Evolutionary conservation across 2,329 filamentous ascomycete species (phyloP).

Genomic region (Leptographium wingfieldii): DNA sequence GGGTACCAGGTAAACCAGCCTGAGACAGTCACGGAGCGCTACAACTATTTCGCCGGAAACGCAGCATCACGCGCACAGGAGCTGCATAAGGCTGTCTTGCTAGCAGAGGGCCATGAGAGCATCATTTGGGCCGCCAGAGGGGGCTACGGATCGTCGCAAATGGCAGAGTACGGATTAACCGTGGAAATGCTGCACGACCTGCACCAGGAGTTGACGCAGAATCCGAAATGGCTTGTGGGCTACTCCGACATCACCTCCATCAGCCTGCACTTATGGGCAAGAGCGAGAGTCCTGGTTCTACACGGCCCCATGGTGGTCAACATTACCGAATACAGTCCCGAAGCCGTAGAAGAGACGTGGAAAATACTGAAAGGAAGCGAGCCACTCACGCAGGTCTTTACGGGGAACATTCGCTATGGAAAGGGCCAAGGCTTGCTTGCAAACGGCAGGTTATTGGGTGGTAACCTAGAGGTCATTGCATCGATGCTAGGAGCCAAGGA

Average conservation of each 20-base stretch:
- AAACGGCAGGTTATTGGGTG: background rate
- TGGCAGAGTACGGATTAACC: background rate
- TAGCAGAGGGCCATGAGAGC: background rate
- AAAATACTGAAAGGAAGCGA: background rate
- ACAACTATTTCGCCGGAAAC: background rate
- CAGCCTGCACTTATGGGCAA: background rate
- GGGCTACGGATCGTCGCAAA: background rate
- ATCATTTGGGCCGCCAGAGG: background rate
- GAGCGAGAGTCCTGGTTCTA: background rate
- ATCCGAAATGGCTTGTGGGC: background rate
- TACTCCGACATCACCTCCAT: background rate
- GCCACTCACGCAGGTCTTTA: background rate
- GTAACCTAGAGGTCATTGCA: background rate
- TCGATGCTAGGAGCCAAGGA: background rate
- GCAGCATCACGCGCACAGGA: background rate
- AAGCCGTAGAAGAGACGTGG: background rate
- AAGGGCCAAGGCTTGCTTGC: background rate
- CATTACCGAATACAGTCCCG: background rate
- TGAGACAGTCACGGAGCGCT: background rate
- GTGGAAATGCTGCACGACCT: background rate
- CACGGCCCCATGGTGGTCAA: background rate
- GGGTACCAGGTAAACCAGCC: background rate
- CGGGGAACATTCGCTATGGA: background rate
- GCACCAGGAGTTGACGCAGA: background rate
- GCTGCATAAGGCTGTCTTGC: background rate